Evolutionary conservation across 2,329 filamentous ascomycete genomes (phyloP), one percentile per base, ranked within the genome.

Genomic region (Exophiala xenobiotica): DNA sequence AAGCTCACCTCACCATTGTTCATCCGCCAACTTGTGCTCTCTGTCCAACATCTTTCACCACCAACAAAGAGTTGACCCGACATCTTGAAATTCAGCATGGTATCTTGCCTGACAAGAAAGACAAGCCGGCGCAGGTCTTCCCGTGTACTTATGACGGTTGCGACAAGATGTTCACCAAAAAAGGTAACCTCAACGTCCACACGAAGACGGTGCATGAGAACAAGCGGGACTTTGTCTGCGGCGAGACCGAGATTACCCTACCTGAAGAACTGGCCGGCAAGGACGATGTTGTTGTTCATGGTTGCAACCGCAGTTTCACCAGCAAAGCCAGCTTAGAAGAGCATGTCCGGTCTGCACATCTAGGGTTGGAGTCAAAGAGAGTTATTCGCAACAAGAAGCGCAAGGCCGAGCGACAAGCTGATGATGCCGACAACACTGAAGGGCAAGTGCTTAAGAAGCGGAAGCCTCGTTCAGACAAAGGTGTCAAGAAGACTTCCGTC

Each of bases 41-140:
- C 60, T 96, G 92, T 65, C 80, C 85, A 6, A 78, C 82, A 46
- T 79, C 77, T 47, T 93, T 84, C 65, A 77, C 77, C 3, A 84
- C 82, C 12, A 79, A 83, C 54, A 80, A 80, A 59, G 82, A 86
- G 35, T 74, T 95, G 11, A 82, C 88, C 52, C 80, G 81, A 40
- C 92, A 96, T 70, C 76, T 93, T 40, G 89, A 95, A 61, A 81
- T 86, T 55, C 74, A 85, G 50, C 91, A 96, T 69, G 83, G 84
- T 0, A 67, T 74, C 29, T 50, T 57, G 7, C 38, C 51, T 75
- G 39, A 53, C 24, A 53, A 5, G 70, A 63, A 18, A 61, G 86
- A 6, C 77, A 82, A 51, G 81, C 29, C n/a, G 9, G 16, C 16
- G 86, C 44, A 33, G 6, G 27, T 33, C 14, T 60, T 61, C 33